phyloP scores from a whole-genome alignment of 1,284 basidiomycete species.

The Austroboletus rostrupii region DNA sequence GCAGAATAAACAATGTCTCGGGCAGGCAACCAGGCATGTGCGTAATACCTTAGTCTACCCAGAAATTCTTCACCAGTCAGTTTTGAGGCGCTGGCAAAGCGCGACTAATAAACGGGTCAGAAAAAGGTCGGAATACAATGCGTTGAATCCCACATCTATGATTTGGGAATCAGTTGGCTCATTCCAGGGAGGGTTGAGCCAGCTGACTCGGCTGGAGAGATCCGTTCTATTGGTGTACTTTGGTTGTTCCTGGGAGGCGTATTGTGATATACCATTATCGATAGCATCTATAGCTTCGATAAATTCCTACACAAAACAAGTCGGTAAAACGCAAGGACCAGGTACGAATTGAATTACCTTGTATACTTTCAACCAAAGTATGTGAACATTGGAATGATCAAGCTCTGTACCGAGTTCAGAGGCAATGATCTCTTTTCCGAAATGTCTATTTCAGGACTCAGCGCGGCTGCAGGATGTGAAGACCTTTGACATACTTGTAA shows the following conservation, averaged over 20 bases:
- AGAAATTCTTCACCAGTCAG: conserved; percentile 89
- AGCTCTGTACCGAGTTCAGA: conserved; percentile 49
- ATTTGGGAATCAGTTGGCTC: conserved; percentile 57
- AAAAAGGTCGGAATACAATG: not conserved
- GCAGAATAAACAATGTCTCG: conserved; percentile 76
- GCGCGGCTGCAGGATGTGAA: conserved; percentile 1
- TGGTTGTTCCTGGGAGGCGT: conserved; percentile 56
- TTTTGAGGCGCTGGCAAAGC: conserved; percentile 77
- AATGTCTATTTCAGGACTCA: conserved; percentile 61
- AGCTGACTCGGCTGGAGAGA: conserved; percentile 75
- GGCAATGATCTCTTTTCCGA: conserved; percentile 85
- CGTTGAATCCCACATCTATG: conserved; percentile 56
- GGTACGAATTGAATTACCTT: conserved; percentile 38
- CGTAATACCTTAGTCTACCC: conserved; percentile 77
- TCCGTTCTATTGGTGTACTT: conserved; percentile 78
- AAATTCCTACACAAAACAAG: conserved; percentile 59
- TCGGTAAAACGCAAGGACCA: not conserved
- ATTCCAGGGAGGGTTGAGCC: conserved; percentile 92
- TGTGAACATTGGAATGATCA: conserved; percentile 63
- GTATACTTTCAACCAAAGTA: conserved; percentile 89
- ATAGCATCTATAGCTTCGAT: conserved; percentile 94
- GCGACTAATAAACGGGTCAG: conserved; percentile 42
- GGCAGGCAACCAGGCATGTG: conserved; percentile 90
- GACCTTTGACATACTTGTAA: conserved; percentile 68
- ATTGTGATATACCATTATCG: conserved; percentile 91